Evolutionary conservation across 768 basidiomycete species (phyloP), one percentile per base, ranked within the genome.

Genomic region (Tylopilus plumbeoviolaceoides): DNA sequence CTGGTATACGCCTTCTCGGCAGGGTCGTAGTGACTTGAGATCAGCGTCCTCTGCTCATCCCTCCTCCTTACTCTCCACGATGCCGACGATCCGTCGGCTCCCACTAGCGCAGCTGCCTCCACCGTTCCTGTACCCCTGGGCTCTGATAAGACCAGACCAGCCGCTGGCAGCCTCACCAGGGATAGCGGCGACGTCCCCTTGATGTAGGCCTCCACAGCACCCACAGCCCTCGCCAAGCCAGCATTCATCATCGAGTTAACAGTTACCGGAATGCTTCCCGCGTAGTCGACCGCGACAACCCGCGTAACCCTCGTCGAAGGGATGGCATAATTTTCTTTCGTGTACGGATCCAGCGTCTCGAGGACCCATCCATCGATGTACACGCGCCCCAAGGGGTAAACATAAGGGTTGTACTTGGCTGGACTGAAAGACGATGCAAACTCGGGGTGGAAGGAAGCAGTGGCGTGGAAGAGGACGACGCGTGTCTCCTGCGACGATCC

Each of bases 291-390:
- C 1, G 90, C 87, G 4, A 89, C 82, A 38, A 95, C 75, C 51
- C 90, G 78, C 41, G 89, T 93, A 67, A 91, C 95, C 44, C 88
- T 72, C 36, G 94, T 91, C 4, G 93, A 97, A 1, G 95, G 97
- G 42, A 98, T 95, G 12, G 91, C 81, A 64, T 93, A 95, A 58
- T 91, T 92, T 70, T 95, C 93, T 55, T 85, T 86, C 21, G 91
- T 88, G 59, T 98, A 98, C 0, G 95, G 94, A 64, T 98, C 95
- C 44, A 98, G 79, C 4, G 95, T 98, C 73, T 99, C 94, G 61
- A 97, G 71, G 30, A 95, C 84, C 97, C 97, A 99, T 2, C 89
- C 95, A 62, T 98, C 94, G 7, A 99, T 72, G 58, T 89, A 85
- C 31, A 92, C 75, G 14, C 88, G 82, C 2, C 93, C 95, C 15